phyloP scores from a whole-genome alignment of 129 eudicot species.

The Helianthus tuberosus region DNA sequence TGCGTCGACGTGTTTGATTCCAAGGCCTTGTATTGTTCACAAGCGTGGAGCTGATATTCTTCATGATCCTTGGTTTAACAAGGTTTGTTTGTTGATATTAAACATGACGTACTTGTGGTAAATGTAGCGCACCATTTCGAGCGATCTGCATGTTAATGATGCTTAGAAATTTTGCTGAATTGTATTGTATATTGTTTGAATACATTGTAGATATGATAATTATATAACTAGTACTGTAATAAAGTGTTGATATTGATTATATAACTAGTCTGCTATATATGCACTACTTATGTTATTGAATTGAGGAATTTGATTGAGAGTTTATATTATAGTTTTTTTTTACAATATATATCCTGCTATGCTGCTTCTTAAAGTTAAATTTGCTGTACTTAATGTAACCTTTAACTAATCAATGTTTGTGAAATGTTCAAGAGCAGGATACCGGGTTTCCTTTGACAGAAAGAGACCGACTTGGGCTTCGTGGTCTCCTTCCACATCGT shows the following conservation, averaged over 20 bases:
- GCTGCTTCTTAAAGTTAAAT: conserved; percentile 1
- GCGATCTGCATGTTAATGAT: conserved; percentile 11
- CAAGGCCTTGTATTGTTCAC: conserved; percentile 86
- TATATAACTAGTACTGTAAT: no score
- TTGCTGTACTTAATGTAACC: neutral
- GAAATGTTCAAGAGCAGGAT: conserved; percentile 59
- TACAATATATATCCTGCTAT: no score
- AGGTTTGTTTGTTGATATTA: conserved; percentile 46
- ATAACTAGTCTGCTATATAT: no score
- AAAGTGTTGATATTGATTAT: no score
- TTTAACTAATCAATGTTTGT: conserved; percentile 14
- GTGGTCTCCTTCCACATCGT: conserved; percentile 99
- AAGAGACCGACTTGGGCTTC: conserved; percentile 97
- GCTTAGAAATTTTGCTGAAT: neutral
- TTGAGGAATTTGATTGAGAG: neutral
- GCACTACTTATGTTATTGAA: neutral
- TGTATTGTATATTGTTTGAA: neutral
- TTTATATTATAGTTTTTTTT: neutral
- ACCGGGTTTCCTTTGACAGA: conserved; percentile 97
- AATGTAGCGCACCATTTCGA: conserved; percentile 12
- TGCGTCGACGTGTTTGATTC: conserved; percentile 49
- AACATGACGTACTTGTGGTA: conserved; percentile 2
- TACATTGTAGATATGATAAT: no score
- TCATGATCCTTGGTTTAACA: conserved; percentile 99
- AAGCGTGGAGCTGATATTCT: conserved; percentile 98